Conservation (phyloP, 75 land plant species). For the Cryptomeria japonica region DNA sequence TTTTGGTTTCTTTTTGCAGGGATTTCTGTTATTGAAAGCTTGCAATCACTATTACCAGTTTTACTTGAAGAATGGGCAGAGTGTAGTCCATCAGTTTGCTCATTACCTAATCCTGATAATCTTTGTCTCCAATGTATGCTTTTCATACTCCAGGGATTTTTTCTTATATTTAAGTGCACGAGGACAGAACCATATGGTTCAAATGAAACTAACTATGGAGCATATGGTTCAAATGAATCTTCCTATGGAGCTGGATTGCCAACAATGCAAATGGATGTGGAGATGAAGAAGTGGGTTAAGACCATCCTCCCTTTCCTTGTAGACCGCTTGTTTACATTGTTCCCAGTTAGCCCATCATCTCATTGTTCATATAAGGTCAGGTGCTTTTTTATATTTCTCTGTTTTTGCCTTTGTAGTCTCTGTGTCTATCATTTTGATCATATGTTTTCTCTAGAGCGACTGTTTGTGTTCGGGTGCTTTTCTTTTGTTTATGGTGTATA, state of each 20-base stretch:
- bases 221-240: neutral
- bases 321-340: conserved; percentile 3
- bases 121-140: conserved; percentile 34
- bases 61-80: conserved; percentile 44
- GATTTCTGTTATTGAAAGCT: conserved; percentile 5
- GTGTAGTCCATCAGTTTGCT: conserved; percentile 32
- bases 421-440: neutral
- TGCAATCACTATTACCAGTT: conserved; percentile 30
- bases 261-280: neutral
- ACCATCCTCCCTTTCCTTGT: neutral
- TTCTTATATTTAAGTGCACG: conserved; percentile 28
- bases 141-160: conserved; percentile 23
- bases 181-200: neutral
- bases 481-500: neutral
- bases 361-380: neutral
- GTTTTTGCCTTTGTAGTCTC: neutral
- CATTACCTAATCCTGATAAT: conserved; percentile 31
- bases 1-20: neutral
- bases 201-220: neutral
- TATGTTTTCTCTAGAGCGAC: neutral
- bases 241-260: neutral
- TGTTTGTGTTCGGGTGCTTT: neutral
- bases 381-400: neutral
- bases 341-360: conserved; percentile 2
- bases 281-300: conserved; percentile 8